These are phyloP conservation scores for Garcileccinum viscosum DNA, from an alignment of 1,284 basidiomycete species.

Conservation along the genomic window DNA sequence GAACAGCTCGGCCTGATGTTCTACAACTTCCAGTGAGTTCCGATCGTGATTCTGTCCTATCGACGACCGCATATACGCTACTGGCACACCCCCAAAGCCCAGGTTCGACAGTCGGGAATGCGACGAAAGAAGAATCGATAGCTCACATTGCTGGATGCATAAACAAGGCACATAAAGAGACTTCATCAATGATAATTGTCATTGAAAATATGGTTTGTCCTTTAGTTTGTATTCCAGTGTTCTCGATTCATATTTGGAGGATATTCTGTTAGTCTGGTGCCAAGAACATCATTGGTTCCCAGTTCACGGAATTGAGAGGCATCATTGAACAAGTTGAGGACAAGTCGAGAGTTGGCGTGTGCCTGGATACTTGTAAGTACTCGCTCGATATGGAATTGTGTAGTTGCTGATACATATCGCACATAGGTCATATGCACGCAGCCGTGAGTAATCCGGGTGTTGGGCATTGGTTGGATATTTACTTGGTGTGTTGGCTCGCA, in stretches of 20 bases:
- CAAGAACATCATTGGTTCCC: slow-evolving; percentile 80
- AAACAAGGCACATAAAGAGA: slow-evolving; percentile 78
- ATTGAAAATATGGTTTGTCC: slow-evolving; percentile 83
- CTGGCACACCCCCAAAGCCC: slow-evolving; percentile 55
- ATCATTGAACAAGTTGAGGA: slow-evolving; percentile 80
- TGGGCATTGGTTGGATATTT: background rate
- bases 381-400: background rate
- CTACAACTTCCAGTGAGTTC: slow-evolving; percentile 86
- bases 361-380: slow-evolving; percentile 81
- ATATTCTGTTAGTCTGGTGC: slow-evolving; percentile 66
- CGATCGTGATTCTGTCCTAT: background rate
- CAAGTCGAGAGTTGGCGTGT: slow-evolving; percentile 80
- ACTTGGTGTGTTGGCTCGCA: slow-evolving; percentile 30
- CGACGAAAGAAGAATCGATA: slow-evolving; percentile 67
- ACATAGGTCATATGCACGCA: slow-evolving; percentile 78
- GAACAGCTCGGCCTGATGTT: slow-evolving; percentile 76
- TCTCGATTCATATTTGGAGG: background rate
- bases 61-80: background rate
- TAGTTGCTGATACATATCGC: background rate
- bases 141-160: slow-evolving; percentile 75
- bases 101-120: slow-evolving; percentile 78
- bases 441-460: slow-evolving; percentile 57
- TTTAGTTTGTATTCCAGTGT: background rate
- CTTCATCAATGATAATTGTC: slow-evolving; percentile 67
- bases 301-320: slow-evolving; percentile 69